Evolutionary conservation across 495 filamentous ascomycete genomes (phyloP).

Genomic region (Umbilicaria muhlenbergii): DNA sequence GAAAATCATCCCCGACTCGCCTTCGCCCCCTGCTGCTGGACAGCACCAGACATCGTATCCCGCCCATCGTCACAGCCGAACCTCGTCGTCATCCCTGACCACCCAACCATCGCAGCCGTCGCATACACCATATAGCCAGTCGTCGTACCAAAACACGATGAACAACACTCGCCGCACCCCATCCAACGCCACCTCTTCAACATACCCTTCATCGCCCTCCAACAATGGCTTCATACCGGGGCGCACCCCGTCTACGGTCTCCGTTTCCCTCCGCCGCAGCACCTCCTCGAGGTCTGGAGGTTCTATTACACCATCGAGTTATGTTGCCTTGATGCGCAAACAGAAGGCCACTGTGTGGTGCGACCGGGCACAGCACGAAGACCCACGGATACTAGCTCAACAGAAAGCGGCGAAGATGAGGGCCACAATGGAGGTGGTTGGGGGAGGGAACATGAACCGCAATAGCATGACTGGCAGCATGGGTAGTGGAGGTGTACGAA

Average conservation of each 20-base stretch:
- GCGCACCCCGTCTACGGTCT: conserved; percentile 29
- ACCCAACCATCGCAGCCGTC: conserved; percentile 39
- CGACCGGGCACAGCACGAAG: conserved; percentile 84
- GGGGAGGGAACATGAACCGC: conserved; percentile 27
- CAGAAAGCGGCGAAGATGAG: conserved; percentile 71
- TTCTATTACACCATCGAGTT: conserved; percentile 45
- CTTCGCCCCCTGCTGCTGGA: conserved; percentile 1
- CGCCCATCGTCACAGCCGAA: conserved; percentile 8
- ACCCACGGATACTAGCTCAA: conserved; percentile 65
- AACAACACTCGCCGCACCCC: conserved; percentile 43
- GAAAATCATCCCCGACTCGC: conserved; percentile 9
- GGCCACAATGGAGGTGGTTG: conserved; percentile 67
- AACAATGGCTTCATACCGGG: conserved; percentile 26
- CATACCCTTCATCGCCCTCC: conserved; percentile 34
- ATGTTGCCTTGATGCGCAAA: conserved; percentile 85
- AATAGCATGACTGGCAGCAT: conserved; percentile 44
- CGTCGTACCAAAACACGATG: conserved; percentile 18
- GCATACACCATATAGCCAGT: conserved; percentile 28
- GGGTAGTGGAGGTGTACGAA: conserved; percentile 32
- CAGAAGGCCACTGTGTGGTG: conserved; percentile 99
- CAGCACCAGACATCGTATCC: conserved; percentile 5
- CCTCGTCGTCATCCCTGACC: conserved; percentile 13
- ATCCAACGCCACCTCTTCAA: conserved; percentile 63
- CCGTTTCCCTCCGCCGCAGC: conserved; percentile 54
- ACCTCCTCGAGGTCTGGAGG: conserved; percentile 55